Conservation (phyloP, 129 eudicot genomes). For the Rutidosis leptorrhynchoides region DNA sequence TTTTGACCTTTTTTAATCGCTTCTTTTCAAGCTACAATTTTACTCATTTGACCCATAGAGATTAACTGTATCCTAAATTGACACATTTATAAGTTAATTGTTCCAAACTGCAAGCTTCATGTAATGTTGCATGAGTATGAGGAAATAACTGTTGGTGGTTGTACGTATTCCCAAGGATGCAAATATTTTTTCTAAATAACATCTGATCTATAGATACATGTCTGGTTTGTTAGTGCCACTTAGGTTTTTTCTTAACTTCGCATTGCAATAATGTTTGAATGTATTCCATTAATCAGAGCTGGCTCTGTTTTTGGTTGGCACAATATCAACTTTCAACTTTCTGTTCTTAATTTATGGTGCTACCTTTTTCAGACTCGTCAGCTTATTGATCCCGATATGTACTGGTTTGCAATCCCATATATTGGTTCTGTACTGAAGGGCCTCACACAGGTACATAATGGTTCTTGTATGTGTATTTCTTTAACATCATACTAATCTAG, state of each 20-base stretch:
- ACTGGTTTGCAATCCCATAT: constrained; percentile 96
- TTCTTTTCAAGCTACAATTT: neutral
- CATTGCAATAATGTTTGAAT: neutral
- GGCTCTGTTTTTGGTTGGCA: neutral
- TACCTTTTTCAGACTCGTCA: constrained; percentile 71
- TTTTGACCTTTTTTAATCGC: neutral
- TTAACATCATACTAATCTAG: neutral
- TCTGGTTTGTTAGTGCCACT: neutral
- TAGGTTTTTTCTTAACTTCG: neutral
- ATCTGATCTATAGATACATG: neutral
- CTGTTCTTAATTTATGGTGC: neutral
- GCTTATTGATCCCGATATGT: constrained; percentile 83
- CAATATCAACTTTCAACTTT: neutral
- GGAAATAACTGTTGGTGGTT: neutral
- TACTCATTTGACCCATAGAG: neutral
- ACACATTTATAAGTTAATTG: neutral
- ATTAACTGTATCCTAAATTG: neutral
- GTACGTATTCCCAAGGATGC: neutral
- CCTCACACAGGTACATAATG: constrained; percentile 65
- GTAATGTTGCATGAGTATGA: neutral
- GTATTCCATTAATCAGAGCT: neutral
- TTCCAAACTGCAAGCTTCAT: neutral
- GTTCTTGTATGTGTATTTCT: constrained; percentile 9
- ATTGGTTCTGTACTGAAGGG: constrained; percentile 87
- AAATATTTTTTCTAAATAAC: neutral